Evolutionary conservation across 106 monocot species (phyloP).

Genomic region (Dioscorea alata): DNA sequence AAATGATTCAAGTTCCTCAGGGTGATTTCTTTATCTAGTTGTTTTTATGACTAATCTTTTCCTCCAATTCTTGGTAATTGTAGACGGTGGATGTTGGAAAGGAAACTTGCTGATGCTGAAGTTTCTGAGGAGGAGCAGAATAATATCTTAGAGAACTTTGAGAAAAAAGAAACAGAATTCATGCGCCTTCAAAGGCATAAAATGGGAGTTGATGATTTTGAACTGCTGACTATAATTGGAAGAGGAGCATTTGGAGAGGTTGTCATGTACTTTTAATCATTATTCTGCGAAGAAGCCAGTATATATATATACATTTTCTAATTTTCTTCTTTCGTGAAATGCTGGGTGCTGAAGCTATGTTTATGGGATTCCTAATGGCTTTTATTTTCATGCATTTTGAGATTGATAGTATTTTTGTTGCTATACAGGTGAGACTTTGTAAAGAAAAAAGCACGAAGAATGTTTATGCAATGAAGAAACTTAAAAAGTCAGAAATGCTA

Average conservation of each 20-base stretch:
- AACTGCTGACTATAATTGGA: conserved; percentile 19
- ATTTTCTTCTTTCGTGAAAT: neutral
- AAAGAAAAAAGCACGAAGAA: conserved; percentile 25
- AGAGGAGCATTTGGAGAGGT: conserved; percentile 48
- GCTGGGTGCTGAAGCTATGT: neutral
- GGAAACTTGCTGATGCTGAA: conserved; percentile 21
- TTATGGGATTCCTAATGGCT: neutral
- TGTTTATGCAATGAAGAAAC: conserved; percentile 18
- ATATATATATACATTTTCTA: neutral
- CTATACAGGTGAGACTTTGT: conserved; percentile 38
- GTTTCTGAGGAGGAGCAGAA: conserved; percentile 45
- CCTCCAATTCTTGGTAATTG: neutral
- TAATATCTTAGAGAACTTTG: conserved; percentile 35
- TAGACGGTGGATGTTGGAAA: conserved; percentile 40
- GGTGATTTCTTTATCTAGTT: too few relatives aligned
- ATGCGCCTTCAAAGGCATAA: conserved; percentile 28
- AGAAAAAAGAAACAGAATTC: conserved; percentile 43
- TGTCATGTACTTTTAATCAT: neutral
- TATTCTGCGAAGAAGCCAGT: neutral
- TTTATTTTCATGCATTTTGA: neutral
- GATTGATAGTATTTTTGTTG: neutral
- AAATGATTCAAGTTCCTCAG: too few relatives aligned
- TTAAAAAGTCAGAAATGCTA: conserved; percentile 51
- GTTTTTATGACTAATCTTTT: neutral
- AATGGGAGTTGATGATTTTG: conserved; percentile 26